Percentiles rank a stretch among this genome's conserved stretches.
Evolutionary conservation across 2,329 filamentous ascomycete genomes (phyloP).

Genomic region (Gremmenia infestans): DNA sequence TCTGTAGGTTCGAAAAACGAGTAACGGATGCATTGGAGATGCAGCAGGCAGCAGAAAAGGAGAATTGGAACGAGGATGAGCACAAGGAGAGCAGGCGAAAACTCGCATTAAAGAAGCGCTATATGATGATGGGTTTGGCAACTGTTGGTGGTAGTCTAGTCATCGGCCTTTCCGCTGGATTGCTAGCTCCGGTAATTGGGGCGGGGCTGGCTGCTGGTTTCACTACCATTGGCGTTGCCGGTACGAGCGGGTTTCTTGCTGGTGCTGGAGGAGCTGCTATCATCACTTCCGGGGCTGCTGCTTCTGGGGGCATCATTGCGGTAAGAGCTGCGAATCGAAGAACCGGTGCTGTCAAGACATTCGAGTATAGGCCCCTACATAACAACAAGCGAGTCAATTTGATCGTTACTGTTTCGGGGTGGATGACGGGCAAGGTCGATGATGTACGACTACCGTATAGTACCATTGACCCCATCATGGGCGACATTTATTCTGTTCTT

Average conservation of each 20-base stretch:
- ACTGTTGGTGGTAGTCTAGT: constrained; percentile 93
- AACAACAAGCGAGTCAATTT: constrained; percentile 98
- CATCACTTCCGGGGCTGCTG: constrained; percentile 83
- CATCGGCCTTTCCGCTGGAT: constrained; percentile 88
- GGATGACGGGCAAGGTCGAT: constrained; percentile 98
- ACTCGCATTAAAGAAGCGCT: constrained; percentile 71
- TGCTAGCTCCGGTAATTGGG: constrained; percentile 89
- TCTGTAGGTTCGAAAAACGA: constrained; percentile 93
- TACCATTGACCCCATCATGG: constrained; percentile 96
- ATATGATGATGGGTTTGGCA: constrained; percentile 93
- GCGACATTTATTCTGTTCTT: constrained; percentile 91
- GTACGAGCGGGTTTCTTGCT: constrained; percentile 83
- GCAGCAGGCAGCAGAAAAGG: constrained; percentile 89
- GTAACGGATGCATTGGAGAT: constrained; percentile 96
- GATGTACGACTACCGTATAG: constrained; percentile 94
- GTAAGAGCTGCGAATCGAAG: constrained; percentile 78
- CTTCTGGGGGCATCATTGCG: constrained; percentile 83
- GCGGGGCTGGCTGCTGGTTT: constrained; percentile 91
- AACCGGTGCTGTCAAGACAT: constrained; percentile 89
- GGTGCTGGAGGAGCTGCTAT: constrained; percentile 89
- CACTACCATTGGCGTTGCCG: constrained; percentile 87
- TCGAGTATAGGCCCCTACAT: constrained; percentile 92
- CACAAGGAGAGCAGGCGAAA: constrained; percentile 87
- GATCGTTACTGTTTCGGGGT: constrained; percentile 90
- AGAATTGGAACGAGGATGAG: constrained; percentile 96